Conservation (phyloP, 1,284 basidiomycete species). For the Rhodotorula sp. region DNA sequence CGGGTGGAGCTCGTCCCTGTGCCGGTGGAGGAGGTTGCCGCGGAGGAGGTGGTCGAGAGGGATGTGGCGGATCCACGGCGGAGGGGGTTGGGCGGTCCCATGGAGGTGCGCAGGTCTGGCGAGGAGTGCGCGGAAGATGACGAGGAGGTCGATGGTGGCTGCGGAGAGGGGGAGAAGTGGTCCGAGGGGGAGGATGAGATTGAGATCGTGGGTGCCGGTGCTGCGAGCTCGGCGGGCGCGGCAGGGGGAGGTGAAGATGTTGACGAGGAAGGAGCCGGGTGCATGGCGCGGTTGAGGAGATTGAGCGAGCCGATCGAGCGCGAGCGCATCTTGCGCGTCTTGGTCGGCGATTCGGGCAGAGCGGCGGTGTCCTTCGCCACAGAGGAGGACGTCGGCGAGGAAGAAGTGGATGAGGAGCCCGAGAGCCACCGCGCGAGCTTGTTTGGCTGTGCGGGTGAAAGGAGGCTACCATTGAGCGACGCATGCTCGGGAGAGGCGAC, state of each 20-base stretch:
- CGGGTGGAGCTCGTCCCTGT: background rate
- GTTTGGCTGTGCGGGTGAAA: constrained; percentile 7
- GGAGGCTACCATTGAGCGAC: background rate
- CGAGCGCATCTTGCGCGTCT: constrained; percentile 11
- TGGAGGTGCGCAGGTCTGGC: no score
- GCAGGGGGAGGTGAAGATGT: background rate
- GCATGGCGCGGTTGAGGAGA: constrained; percentile 5
- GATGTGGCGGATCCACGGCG: constrained; percentile 8
- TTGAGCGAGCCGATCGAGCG: constrained; percentile 26
- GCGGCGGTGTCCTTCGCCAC: background rate
- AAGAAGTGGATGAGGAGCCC: background rate
- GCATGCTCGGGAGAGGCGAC: background rate
- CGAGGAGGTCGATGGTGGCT: background rate
- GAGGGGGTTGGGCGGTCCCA: background rate
- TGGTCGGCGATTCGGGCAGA: background rate
- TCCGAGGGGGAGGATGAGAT: constrained; percentile 15
- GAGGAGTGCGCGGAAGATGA: background rate
- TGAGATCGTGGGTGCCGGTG: constrained; percentile 9
- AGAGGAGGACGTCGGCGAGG: background rate
- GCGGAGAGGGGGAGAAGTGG: background rate
- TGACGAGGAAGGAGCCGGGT: background rate
- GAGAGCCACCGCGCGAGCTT: constrained; percentile 27
- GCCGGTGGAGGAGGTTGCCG: background rate
- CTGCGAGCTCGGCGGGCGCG: background rate
- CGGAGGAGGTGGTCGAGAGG: background rate